Base-by-base conservation (phyloP, 2,329 filamentous ascomycete species). In the Fusarium pseudoanthophilum region DNA sequence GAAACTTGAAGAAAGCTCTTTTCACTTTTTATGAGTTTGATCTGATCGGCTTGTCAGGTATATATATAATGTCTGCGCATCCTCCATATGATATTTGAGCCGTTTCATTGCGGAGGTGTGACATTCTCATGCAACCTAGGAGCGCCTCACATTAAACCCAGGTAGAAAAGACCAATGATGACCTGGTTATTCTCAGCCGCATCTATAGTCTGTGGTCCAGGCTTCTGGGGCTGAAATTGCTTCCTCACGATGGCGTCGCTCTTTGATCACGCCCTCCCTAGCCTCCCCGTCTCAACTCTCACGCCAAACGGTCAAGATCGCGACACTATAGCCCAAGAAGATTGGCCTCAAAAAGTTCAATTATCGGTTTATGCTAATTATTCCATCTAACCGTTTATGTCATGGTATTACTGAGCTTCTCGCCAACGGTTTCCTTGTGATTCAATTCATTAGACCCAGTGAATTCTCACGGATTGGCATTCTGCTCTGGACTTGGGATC, bases 61-160 rank as follows among this genome's bases (percentile, higher is more conserved):
- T 36, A 11, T 21, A 36, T 52, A 2, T 8, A 26, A 34, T 11
- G 18, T 15, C 13, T 36, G 9, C 21, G 7, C 16, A 26, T 36
- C 3, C n/a, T 15, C 9, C 11, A 8, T 7, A 26, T 24, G n/a
- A 52, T 8, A 63, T n/a, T 58, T 63, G 40, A 7, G 36, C 56
- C 66, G 66, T 26, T 32, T 39, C 11, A 30, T 56, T 34, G 24
- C 61, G 42, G 67, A 65, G n/a, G 30, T 28, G 49, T 60, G 45
- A 48, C 61, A 59, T 70, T 57, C 24, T 20, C 39, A 39, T 20
- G 18, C 40, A 28, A 18, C 11, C 13, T 11, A 30, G 24, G 13
- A 49, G 37, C 63, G 49, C 63, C 63, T 56, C 49, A 11, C 20
- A 11, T 28, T 20, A 28, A 11, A 11, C 11, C 24, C n/a, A 10